phyloP scores from a whole-genome alignment of 2,329 filamentous ascomycete species.

The Ophiostoma sp. region DNA sequence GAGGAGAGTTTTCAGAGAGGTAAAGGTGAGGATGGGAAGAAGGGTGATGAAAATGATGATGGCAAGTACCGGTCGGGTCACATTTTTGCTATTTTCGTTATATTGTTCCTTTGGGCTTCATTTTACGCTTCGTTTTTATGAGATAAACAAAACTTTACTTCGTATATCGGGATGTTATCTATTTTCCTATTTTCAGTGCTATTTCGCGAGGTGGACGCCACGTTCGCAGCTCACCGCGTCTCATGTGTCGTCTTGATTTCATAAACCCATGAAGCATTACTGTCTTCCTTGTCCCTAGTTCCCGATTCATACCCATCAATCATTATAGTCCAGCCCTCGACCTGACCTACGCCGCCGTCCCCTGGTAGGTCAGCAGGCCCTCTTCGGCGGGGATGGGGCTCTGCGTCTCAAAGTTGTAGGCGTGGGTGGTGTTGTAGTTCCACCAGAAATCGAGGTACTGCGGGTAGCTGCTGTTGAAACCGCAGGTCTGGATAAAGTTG shows the following conservation, averaged over 20 bases:
- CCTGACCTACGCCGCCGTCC: slow-evolving; percentile 10
- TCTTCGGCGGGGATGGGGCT: slow-evolving; percentile 25
- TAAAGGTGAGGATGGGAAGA: neutral
- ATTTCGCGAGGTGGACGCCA: no score
- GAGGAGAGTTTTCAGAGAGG: neutral
- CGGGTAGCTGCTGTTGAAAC: slow-evolving; percentile 25
- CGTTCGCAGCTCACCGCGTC: no score
- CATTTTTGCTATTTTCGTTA: neutral
- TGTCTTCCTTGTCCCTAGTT: no score
- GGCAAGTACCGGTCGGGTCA: neutral
- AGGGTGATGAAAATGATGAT: neutral
- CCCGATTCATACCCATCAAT: no score
- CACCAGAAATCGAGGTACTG: slow-evolving; percentile 29
- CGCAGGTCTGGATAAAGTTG: slow-evolving; percentile 27
- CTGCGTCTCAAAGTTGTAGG: slow-evolving; percentile 23
- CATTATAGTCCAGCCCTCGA: no score
- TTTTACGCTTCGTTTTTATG: neutral
- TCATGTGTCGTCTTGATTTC: no score
- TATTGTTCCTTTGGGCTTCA: neutral
- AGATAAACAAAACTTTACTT: neutral
- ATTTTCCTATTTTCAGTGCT: no score
- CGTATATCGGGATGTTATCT: no score
- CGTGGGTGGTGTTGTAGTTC: slow-evolving; percentile 28
- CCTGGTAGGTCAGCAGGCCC: slow-evolving; percentile 22
- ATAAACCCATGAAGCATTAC: no score